phyloP scores from a whole-genome alignment of 208 protist species.

The Acanthamoeba pearcei region DNA sequence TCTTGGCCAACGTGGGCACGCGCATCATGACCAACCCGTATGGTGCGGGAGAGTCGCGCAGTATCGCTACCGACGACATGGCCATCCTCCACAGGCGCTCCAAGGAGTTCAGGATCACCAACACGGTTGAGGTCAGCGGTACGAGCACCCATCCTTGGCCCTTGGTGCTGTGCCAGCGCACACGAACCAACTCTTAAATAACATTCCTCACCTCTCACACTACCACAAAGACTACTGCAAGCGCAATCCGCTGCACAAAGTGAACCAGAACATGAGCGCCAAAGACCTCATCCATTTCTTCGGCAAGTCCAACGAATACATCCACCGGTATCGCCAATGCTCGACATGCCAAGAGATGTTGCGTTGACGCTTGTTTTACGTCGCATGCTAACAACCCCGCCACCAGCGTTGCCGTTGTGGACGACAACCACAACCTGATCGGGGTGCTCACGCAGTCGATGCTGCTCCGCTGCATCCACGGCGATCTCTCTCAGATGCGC shows the following conservation, averaged over 20 bases:
- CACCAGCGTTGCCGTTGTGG: conserved; percentile 4
- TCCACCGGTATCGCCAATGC: not conserved
- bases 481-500: not conserved
- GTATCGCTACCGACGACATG: not conserved
- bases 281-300: conserved; percentile 35
- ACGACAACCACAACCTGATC: conserved; percentile 41
- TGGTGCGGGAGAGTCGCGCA: conserved; percentile 8
- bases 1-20: conserved; percentile 4
- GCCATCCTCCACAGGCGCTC: conserved; percentile 31
- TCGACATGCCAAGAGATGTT: not conserved
- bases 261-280: conserved; percentile 12
- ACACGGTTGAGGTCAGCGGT: not conserved
- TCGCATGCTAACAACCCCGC: not conserved
- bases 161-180: not conserved
- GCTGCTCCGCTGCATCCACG: not conserved
- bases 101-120: conserved; percentile 30
- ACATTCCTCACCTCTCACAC: not conserved
- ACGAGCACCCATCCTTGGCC: not conserved
- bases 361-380: not conserved
- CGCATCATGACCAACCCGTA: conserved; percentile 51
- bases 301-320: conserved; percentile 20
- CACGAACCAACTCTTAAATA: not conserved
- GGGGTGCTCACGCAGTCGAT: conserved; percentile 47
- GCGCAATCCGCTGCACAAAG: conserved; percentile 47
- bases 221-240: not conserved